A percentile compares a stretch with the other conserved stretches of the same genome.
Conservation (phyloP, 2,329 filamentous ascomycete genomes). For the Paecilomyces dactylethromorphus region DNA sequence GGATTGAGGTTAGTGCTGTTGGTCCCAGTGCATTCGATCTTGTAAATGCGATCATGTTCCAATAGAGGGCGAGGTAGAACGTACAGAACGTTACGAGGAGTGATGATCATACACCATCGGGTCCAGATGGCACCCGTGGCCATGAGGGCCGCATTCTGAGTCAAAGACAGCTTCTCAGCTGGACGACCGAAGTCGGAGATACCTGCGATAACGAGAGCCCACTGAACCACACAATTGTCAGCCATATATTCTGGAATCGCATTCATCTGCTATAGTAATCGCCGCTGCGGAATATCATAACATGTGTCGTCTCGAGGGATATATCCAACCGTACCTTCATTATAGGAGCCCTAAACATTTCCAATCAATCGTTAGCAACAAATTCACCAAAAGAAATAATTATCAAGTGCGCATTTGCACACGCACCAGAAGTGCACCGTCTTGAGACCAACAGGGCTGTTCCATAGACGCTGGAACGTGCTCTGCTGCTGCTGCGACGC, state of each 20-base stretch:
- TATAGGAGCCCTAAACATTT: conserved; percentile 66
- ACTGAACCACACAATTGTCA: conserved; percentile 45
- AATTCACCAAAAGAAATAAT: neutral
- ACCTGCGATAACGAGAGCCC: conserved; percentile 87
- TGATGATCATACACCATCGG: conserved; percentile 96
- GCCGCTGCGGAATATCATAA: neutral
- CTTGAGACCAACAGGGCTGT: conserved; percentile 74
- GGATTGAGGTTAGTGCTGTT: conserved; percentile 1
- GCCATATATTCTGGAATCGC: neutral
- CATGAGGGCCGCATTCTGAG: conserved; percentile 84
- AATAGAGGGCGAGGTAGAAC: conserved; percentile 21
- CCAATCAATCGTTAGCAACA: conserved; percentile 9
- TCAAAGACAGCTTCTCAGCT: conserved; percentile 84
- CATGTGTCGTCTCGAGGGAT: neutral
- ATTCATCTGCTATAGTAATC: conserved; percentile 2
- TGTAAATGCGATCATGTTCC: neutral
- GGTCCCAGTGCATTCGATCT: neutral
- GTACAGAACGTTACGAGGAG: conserved; percentile 82
- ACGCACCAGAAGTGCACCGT: conserved; percentile 95
- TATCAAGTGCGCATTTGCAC: neutral
- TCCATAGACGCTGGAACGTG: conserved; percentile 70
- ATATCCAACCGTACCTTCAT: conserved; percentile 63
- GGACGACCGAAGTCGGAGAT: conserved; percentile 87
- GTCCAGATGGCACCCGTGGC: conserved; percentile 96
- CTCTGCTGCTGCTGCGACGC: conserved; percentile 40